Evolutionary conservation across 140 eudicot species (phyloP), one percentile per base, ranked within the genome.

Genomic region (Cichorium intybus): DNA sequence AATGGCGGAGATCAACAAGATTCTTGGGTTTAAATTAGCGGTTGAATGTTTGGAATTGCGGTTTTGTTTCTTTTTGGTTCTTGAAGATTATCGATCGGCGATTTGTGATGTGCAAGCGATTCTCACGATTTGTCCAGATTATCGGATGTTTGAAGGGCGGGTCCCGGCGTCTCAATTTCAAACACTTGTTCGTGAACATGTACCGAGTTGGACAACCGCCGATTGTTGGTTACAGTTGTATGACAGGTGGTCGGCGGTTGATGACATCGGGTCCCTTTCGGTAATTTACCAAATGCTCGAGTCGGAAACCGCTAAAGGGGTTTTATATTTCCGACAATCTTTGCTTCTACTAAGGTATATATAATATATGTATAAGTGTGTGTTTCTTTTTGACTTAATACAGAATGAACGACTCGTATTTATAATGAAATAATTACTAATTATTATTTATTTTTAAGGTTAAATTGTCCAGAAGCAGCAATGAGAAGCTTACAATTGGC

Each of bases 391-490:
- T 12, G 41, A 34, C 41, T 39, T 39, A 39, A 39, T 39, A 11
- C 16, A 39, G n/a, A 10, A 10, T 2, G 16, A 39, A 11, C 33
- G 14, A 41, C 24, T 61, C 2, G 29, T 16, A 39, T 17, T 28
- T n/a, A 41, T 51, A 20, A 51, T 65, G 21, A 64, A 35, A 20
- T 17, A 14, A 10, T 33, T 61, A 16, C 18, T 70, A 15, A 70
- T 9, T n/a, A 28, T 10, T 46, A 28, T 56, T 56, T 43, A 20
- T 52, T 55, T 73, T 81, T n/a, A n/a, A 93, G 99, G 79, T 79
- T 93, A 73, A 93, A 80, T 77, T 93, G 99, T 60, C 97, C 99
- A 18, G 97, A 93, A 79, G 97, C 97, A 53, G 99, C 99, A 52
- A 93, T 93, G 99, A 57, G 95, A 63, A 93, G 99, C 69, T 74